Conservation (phyloP, 768 basidiomycete genomes). For the Pleurotus pulmonarius region DNA sequence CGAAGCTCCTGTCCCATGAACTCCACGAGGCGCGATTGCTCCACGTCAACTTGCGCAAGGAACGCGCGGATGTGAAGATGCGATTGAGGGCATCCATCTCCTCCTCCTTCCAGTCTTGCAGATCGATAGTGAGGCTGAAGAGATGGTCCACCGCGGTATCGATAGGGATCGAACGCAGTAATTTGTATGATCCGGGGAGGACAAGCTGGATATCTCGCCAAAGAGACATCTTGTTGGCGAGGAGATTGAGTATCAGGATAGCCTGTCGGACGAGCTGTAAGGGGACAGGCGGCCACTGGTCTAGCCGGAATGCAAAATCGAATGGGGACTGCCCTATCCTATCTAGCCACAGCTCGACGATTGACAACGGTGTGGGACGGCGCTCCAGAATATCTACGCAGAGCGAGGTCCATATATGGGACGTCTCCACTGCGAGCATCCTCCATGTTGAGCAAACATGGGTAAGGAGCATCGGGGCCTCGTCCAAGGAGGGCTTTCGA, state of each 20-base stretch:
- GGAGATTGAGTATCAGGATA: conserved; percentile 3
- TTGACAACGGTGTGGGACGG: neutral
- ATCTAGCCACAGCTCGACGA: conserved; percentile 3
- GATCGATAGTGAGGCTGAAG: conserved; percentile 15
- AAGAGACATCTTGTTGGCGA: conserved; percentile 9
- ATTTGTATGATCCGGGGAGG: conserved; percentile 17
- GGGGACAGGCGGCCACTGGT: conserved; percentile 4
- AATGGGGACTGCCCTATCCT: neutral
- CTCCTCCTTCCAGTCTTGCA: conserved; percentile 16
- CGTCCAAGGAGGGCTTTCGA: conserved; percentile 1
- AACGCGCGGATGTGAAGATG: conserved; percentile 13
- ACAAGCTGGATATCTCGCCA: conserved; percentile 17
- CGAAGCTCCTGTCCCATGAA: conserved; percentile 16
- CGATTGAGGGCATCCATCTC: conserved; percentile 12
- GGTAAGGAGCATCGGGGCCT: conserved; percentile 4
- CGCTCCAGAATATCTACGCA: neutral
- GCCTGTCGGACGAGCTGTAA: neutral
- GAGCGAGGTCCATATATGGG: neutral
- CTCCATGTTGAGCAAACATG: conserved; percentile 4
- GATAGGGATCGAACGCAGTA: conserved; percentile 10
- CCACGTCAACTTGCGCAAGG: conserved; percentile 16
- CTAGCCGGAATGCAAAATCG: conserved; percentile 5
- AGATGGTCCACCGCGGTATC: conserved; percentile 4
- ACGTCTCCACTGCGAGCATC: neutral
- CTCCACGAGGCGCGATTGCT: conserved; percentile 16